Evolutionary conservation across 805 yeast genomes (phyloP).

Genomic region (Wickerhamomyces alni): DNA sequence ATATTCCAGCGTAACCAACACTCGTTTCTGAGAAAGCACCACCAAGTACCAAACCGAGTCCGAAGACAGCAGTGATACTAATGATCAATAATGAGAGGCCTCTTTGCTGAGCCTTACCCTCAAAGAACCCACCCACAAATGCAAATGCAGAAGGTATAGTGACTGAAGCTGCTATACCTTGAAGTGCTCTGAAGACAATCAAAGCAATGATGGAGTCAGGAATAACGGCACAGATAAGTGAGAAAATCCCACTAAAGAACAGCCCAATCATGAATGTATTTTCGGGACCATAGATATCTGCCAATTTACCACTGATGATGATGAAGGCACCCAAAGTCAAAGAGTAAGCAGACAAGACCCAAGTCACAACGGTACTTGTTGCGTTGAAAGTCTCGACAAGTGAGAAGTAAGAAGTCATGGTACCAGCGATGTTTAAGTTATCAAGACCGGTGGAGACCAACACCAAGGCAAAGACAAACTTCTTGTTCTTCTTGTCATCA

Average conservation of each 20-base stretch:
- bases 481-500: not conserved
- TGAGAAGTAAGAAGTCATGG: conserved; percentile 2
- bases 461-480: conserved; percentile 1
- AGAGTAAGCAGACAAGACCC: conserved; percentile 39
- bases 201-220: conserved; percentile 28
- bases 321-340: conserved; percentile 38
- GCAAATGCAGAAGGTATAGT: conserved; percentile 33
- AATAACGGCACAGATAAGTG: conserved; percentile 32
- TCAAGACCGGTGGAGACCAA: conserved; percentile 5
- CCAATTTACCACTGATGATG: conserved; percentile 33
- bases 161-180: conserved; percentile 38
- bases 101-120: conserved; percentile 22
- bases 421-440: conserved; percentile 6
- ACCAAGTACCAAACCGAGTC: conserved; percentile 36
- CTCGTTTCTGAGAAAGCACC: conserved; percentile 35
- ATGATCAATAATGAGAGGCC: conserved; percentile 24
- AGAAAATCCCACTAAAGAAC: conserved; percentile 18
- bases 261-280: conserved; percentile 16
- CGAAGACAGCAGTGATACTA: conserved; percentile 26
- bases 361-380: conserved; percentile 26
- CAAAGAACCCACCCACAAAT: conserved; percentile 25
- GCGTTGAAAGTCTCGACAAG: conserved; percentile 2
- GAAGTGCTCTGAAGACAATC: conserved; percentile 38
- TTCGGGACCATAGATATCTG: conserved; percentile 36
- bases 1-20: conserved; percentile 35